Conservation (phyloP, 768 basidiomycete species). For the Sistotremastrum niveocremeum region DNA sequence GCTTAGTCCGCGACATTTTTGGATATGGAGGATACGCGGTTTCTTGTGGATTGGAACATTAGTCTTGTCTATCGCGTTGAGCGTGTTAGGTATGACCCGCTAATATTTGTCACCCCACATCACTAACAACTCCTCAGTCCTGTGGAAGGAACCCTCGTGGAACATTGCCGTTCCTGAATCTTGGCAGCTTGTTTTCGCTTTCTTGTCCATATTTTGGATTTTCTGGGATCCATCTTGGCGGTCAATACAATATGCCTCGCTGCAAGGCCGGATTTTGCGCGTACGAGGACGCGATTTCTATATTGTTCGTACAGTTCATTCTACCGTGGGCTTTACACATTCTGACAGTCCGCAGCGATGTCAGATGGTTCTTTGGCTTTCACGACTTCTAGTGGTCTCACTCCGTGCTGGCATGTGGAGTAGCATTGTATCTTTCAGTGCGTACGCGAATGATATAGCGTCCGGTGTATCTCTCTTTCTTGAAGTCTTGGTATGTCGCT, state of each 20-base stretch:
- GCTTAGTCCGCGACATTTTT: slow-evolving; percentile 30
- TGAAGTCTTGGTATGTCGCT: slow-evolving; percentile 46
- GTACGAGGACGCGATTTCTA: slow-evolving; percentile 50
- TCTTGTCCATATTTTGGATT: slow-evolving; percentile 62
- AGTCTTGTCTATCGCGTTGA: slow-evolving; percentile 25
- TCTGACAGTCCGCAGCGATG: slow-evolving; percentile 14
- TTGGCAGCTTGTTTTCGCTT: slow-evolving; percentile 33
- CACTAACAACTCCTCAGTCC: no score
- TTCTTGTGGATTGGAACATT: slow-evolving; percentile 46
- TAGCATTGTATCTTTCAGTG: background rate
- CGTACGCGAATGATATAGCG: slow-evolving; percentile 9
- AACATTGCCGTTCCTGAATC: slow-evolving; percentile 11
- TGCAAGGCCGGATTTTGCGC: slow-evolving; percentile 61
- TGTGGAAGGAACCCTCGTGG: no score
- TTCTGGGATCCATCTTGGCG: slow-evolving; percentile 81
- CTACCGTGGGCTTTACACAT: slow-evolving; percentile 23
- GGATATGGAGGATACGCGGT: slow-evolving; percentile 60
- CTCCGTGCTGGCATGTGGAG: slow-evolving; percentile 18
- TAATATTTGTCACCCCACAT: no score
- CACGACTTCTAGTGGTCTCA: slow-evolving; percentile 36
- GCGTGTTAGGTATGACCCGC: slow-evolving; percentile 39
- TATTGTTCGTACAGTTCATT: slow-evolving; percentile 32
- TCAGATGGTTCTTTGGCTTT: slow-evolving; percentile 47
- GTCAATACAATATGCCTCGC: slow-evolving; percentile 39
- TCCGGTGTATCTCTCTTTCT: slow-evolving; percentile 30